These are phyloP conservation scores for Fusarium annulatum DNA, from an alignment of 2,329 filamentous ascomycete species.

Conservation along the genomic window DNA sequence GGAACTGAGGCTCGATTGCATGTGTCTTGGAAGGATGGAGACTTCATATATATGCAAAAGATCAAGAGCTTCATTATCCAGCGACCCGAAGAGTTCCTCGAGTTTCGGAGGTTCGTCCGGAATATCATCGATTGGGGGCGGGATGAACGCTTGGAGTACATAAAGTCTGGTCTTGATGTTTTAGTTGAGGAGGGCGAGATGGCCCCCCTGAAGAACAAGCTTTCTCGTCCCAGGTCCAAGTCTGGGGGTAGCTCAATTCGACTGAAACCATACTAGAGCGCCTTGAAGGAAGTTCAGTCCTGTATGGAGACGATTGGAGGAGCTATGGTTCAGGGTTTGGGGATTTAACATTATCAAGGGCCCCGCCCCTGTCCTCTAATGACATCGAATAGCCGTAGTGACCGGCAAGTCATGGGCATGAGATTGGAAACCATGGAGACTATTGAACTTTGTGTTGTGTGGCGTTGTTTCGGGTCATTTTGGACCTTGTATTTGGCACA, in stretches of 20 bases:
- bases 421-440: neutral
- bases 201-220: neutral
- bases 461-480: neutral
- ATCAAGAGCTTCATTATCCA: constrained; percentile 47
- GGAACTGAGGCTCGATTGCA: constrained; percentile 48
- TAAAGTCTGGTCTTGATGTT: constrained; percentile 31
- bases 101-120: constrained; percentile 48
- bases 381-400: fast-evolving
- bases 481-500: neutral
- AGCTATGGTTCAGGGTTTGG: neutral
- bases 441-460: fast-evolving
- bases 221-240: neutral
- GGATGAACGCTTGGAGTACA: constrained; percentile 42
- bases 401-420: neutral
- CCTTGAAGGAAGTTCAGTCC: too few relatives aligned
- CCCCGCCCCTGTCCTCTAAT: too few relatives aligned
- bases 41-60: constrained; percentile 1
- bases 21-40: constrained; percentile 47
- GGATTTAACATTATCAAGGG: fast-evolving
- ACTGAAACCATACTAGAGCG: neutral
- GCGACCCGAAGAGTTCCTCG: constrained; percentile 41
- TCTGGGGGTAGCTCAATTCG: neutral
- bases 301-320: fast-evolving
- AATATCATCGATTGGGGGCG: constrained; percentile 54
- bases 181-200: neutral